A percentile compares a stretch with the other conserved stretches of the same genome.
phyloP scores from a whole-genome alignment of 805 yeast species.

The Lipomyces chichibuensis region DNA sequence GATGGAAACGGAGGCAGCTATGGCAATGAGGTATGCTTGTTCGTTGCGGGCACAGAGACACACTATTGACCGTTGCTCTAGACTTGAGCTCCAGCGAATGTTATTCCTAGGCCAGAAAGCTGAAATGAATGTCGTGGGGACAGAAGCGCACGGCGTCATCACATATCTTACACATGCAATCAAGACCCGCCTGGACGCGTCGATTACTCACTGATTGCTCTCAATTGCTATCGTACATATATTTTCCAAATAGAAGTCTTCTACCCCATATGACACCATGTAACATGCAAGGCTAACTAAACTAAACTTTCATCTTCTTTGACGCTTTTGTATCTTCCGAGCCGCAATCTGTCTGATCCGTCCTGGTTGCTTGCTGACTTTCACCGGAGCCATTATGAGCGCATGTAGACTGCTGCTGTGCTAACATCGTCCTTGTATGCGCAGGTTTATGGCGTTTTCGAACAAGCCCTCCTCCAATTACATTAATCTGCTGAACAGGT shows the following conservation, averaged over 20 bases:
- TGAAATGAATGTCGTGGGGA: conserved; percentile 56
- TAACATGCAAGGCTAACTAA: background rate
- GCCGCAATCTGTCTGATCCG: background rate
- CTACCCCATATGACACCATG: background rate
- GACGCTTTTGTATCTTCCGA: background rate
- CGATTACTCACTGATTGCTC: background rate
- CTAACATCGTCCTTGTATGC: conserved; percentile 5
- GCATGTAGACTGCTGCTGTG: background rate
- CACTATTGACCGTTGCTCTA: conserved; percentile 34
- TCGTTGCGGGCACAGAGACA: background rate
- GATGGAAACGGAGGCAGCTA: conserved; percentile 19
- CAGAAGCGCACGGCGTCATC: conserved; percentile 19
- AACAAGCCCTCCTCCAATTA: conserved; percentile 19
- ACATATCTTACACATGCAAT: conserved; percentile 30
- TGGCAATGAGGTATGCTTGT: conserved; percentile 7
- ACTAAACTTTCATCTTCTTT: background rate
- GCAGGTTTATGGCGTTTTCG: conserved; percentile 20
- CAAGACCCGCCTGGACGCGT: background rate
- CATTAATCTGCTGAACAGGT: conserved; percentile 20
- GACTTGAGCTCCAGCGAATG: conserved; percentile 58
- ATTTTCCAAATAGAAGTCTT: background rate
- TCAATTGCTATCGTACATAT: background rate
- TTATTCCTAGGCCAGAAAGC: conserved; percentile 56
- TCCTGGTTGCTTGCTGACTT: background rate
- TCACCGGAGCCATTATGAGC: background rate